These are phyloP conservation scores for Metarhizium anisopliae DNA, from an alignment of 2,329 filamentous ascomycete genomes.

Conservation along the genomic window DNA sequence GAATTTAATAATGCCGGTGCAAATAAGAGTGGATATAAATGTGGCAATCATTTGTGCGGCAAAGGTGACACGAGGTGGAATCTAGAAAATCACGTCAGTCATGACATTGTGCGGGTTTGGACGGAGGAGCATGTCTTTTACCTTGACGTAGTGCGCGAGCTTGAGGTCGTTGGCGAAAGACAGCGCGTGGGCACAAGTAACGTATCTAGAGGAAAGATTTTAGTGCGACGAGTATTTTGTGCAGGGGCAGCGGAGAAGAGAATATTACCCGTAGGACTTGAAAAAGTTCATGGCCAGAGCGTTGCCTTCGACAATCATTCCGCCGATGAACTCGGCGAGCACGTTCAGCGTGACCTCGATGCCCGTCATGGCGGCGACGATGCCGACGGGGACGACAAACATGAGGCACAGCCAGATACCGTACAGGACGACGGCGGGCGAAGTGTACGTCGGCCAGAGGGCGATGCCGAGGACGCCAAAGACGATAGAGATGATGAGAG, in stretches of 20 bases:
- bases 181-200: conserved; percentile 25
- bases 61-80: conserved; percentile 27
- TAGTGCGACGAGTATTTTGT: neutral
- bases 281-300: conserved; percentile 39
- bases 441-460: conserved; percentile 33
- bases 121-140: neutral
- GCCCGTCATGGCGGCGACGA: conserved; percentile 34
- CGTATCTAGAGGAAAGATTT: conserved; percentile 12
- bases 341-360: conserved; percentile 33
- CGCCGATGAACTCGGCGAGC: conserved; percentile 39
- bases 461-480: conserved; percentile 26
- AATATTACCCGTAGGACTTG: conserved; percentile 27
- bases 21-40: conserved; percentile 23
- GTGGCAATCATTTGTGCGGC: conserved; percentile 26
- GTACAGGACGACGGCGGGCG: conserved; percentile 32
- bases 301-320: conserved; percentile 31
- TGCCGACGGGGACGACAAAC: conserved; percentile 35
- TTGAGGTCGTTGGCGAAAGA: conserved; percentile 27
- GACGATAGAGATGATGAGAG: conserved; percentile 20
- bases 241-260: neutral
- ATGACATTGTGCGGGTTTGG: too few species aligned
- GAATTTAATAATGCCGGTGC: conserved; percentile 26
- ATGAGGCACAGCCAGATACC: conserved; percentile 31
- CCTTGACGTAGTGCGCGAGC: conserved; percentile 36
- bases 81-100: conserved; percentile 5